Conservation (phyloP, 2,329 filamentous ascomycete genomes). For the Exophiala sideris region DNA sequence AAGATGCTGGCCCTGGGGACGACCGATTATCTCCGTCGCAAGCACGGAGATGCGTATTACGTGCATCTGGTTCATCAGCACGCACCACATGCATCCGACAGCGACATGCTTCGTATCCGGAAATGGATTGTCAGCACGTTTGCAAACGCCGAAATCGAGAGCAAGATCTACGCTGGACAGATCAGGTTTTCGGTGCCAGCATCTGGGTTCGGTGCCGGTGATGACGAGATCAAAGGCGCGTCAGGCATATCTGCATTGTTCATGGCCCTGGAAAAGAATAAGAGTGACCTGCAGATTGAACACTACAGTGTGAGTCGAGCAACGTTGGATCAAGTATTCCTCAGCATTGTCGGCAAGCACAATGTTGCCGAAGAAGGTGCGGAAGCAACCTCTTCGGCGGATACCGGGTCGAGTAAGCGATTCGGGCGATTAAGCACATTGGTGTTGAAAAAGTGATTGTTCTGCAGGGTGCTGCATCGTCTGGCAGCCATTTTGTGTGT, state of each 20-base stretch:
- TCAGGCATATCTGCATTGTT: constrained; percentile 63
- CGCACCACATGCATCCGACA: constrained; percentile 68
- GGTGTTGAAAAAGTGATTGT: no score
- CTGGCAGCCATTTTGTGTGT: no score
- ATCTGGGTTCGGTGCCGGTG: background rate
- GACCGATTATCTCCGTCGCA: constrained; percentile 65
- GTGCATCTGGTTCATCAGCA: constrained; percentile 74
- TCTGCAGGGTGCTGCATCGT: no score
- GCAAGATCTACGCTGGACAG: constrained; percentile 78
- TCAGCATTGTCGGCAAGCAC: constrained; percentile 77
- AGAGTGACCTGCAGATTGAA: constrained; percentile 66
- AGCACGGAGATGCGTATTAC: constrained; percentile 75
- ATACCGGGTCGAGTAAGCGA: background rate
- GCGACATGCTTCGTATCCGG: constrained; percentile 65
- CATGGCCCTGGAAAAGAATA: constrained; percentile 68
- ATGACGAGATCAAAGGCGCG: constrained; percentile 8
- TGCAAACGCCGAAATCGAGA: constrained; percentile 64
- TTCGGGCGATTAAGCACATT: background rate
- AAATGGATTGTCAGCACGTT: constrained; percentile 63
- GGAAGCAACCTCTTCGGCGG: background rate
- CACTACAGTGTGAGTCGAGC: constrained; percentile 86
- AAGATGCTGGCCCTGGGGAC: constrained; percentile 83
- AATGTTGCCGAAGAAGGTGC: constrained; percentile 68
- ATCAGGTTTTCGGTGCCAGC: constrained; percentile 74
- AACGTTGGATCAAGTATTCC: constrained; percentile 85